Evolutionary conservation across 2,329 filamentous ascomycete genomes (phyloP), one percentile per base, ranked within the genome.

Genomic region (Aspergillus novofumigatus): DNA sequence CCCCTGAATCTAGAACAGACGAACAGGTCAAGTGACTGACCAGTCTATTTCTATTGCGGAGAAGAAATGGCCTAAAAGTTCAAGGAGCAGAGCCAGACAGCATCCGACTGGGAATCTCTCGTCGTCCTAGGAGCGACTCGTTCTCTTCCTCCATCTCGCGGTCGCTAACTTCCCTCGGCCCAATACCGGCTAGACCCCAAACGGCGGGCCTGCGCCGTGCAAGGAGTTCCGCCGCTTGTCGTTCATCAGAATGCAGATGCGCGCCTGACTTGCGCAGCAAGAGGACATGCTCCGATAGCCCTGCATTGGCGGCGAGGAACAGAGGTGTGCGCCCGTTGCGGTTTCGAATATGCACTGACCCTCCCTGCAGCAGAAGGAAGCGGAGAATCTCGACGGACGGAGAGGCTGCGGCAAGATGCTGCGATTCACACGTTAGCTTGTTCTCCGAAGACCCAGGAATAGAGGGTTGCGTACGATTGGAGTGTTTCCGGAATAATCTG

Each of bases 401-500:
- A 20, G 79, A 80, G 3, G 80, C 81, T 4, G 83, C 82, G 50
- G 83, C 83, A 49, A 86, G 76, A 64, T 86, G 83, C 80, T 83
- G 64, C 35, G 26, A 38, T 21, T 55, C 5, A 38, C 5, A 38
- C 29, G 32, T 35, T 35, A 35, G 32, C 32, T 35, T 4, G 4
- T 14, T 35, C 29, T 35, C 29, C 14, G 11, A 11, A 5, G 8
- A n/a, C n/a, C 2, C 8, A n/a, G n/a, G 23, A 20, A 53, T 41
- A 45, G 2, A 10, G 41, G 35, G 26, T 44, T 4, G 60, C 71
- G 62, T 67, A 78, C 76, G 52, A 80, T 67, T 21, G 78, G 78
- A 26, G 90, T 93, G 75, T 93, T 94, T 49, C 90, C 90, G 21
- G 88, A 89, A 70, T 93, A 93, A 75, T 94, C 90, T 29, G 84